A percentile compares a stretch with the other conserved stretches of the same genome.
phyloP scores from a whole-genome alignment of 2,329 filamentous ascomycete species.

The Talaromyces sp. region DNA sequence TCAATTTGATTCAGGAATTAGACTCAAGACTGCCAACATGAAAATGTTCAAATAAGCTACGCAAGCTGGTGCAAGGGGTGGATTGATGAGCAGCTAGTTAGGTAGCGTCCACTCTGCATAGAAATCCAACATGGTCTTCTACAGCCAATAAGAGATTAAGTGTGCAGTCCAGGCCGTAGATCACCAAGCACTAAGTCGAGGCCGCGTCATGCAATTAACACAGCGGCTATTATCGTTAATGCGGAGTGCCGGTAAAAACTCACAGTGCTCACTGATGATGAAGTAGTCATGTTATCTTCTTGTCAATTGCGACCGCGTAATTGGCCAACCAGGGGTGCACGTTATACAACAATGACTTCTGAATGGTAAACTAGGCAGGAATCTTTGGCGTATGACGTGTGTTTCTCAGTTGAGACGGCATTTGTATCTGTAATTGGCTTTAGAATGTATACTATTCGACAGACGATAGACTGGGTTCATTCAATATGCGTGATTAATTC shows the following conservation, averaged over 20 bases:
- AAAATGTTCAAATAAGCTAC: neutral
- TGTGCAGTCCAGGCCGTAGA: neutral
- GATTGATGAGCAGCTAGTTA: neutral
- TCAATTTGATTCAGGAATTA: neutral
- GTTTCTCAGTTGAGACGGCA: neutral
- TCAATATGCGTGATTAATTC: neutral
- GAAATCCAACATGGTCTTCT: neutral
- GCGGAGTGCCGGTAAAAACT: neutral
- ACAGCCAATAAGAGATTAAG: neutral
- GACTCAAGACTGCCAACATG: neutral
- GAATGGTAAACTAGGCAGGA: neutral
- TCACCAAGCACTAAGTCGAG: neutral
- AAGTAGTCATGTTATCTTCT: neutral
- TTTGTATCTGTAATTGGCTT: neutral
- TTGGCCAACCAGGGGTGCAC: neutral
- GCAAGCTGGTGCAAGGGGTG: neutral
- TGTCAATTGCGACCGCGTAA: neutral
- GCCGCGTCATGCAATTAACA: neutral
- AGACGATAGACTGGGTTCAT: neutral
- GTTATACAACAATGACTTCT: neutral
- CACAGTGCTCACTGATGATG: neutral
- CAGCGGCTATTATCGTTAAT: neutral
- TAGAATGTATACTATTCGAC: neutral
- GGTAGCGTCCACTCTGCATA: neutral
- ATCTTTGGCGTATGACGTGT: neutral